phyloP scores from a whole-genome alignment of 257 asterid genomes.

The Petrea volubilis region DNA sequence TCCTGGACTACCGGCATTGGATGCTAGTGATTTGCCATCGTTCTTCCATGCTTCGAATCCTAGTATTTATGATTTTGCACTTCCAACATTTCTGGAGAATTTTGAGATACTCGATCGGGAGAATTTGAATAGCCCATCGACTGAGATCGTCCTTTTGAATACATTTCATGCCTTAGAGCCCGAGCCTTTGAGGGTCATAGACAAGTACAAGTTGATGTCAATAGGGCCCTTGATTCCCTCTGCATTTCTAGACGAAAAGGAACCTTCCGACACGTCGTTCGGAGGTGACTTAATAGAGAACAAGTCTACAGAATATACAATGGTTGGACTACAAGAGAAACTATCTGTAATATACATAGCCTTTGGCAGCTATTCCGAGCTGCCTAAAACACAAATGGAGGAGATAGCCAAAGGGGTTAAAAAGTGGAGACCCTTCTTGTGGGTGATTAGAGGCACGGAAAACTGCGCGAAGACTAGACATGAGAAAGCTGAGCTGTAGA shows the following conservation, averaged over 20 bases:
- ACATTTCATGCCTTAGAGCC: conserved; percentile 36
- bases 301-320: too few species aligned
- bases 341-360: conserved; percentile 35
- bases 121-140: too few species aligned
- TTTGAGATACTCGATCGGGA: conserved; percentile 14
- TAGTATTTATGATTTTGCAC: neutral
- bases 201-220: conserved; percentile 24
- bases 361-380: conserved; percentile 33
- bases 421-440: conserved; percentile 42
- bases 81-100: neutral
- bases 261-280: conserved; percentile 27
- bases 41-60: conserved; percentile 9
- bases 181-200: conserved; percentile 26
- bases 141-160: conserved; percentile 41
- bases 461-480: too few species aligned
- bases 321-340: conserved; percentile 32
- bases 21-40: conserved; percentile 19
- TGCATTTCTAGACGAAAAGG: conserved; percentile 31
- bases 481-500: neutral
- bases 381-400: conserved; percentile 27
- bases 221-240: too few species aligned
- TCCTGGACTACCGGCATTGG: conserved; percentile 10
- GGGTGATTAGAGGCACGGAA: conserved; percentile 37
- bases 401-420: conserved; percentile 30
- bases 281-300: neutral